A percentile compares a stretch with the other conserved stretches of the same genome.
These are phyloP conservation scores for Paracoccidioides brasiliensis DNA, from an alignment of 2,329 filamentous ascomycete genomes.

Conservation along the genomic window DNA sequence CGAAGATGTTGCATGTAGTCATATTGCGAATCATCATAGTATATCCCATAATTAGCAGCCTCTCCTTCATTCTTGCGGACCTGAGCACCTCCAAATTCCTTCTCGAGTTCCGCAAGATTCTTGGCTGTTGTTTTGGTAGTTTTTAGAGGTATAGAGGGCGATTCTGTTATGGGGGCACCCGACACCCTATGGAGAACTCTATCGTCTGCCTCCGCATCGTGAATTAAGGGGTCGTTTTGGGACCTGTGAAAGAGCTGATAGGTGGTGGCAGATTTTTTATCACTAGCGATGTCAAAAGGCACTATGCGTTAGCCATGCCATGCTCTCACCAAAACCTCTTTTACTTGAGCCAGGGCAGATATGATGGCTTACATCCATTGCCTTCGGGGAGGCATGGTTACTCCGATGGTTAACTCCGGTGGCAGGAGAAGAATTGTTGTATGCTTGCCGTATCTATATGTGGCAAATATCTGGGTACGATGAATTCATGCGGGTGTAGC, in stretches of 20 bases:
- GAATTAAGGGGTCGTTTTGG: constrained; percentile 93
- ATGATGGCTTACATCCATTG: constrained; percentile 11
- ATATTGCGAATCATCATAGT: constrained; percentile 88
- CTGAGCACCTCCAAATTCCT: constrained; percentile 51
- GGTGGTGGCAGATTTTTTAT: constrained; percentile 13
- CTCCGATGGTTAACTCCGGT: not conserved
- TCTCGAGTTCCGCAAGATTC: constrained; percentile 63
- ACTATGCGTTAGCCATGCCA: not conserved
- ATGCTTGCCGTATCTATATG: not conserved
- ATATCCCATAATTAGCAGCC: constrained; percentile 85
- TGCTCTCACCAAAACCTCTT: not conserved
- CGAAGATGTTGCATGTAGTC: constrained; percentile 99
- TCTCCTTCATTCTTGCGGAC: constrained; percentile 89
- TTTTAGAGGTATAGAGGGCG: constrained; percentile 25
- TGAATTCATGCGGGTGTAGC: not conserved
- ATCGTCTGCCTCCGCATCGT: constrained; percentile 75
- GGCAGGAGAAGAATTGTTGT: not conserved
- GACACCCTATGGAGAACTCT: constrained; percentile 71
- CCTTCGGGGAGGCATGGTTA: constrained; percentile 11
- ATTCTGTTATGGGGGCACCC: constrained; percentile 20
- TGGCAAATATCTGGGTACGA: not conserved
- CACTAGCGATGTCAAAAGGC: constrained; percentile 4
- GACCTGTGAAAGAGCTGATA: constrained; percentile 44
- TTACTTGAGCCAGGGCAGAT: not conserved
- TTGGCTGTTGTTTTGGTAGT: constrained; percentile 50